These are phyloP conservation scores for Mycena pura DNA, from an alignment of 768 basidiomycete species.

Conservation along the genomic window DNA sequence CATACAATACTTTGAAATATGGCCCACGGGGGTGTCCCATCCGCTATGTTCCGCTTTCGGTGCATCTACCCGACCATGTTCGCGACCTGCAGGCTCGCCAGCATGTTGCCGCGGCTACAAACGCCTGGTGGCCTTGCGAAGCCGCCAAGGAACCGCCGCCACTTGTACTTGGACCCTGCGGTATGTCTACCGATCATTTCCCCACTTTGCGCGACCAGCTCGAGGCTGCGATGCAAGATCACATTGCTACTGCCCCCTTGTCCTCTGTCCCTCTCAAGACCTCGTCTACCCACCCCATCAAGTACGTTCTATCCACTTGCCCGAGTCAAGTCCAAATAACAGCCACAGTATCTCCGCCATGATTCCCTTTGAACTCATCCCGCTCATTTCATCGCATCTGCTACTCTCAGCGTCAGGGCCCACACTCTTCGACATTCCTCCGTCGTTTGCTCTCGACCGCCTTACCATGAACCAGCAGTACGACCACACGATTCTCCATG, in stretches of 20 bases:
- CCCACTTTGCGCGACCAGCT: conserved; percentile 48
- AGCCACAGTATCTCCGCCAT: conserved; percentile 63
- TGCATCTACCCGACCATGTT: conserved; percentile 66
- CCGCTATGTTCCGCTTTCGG: conserved; percentile 66
- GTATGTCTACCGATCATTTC: conserved; percentile 24
- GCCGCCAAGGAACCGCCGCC: conserved; percentile 19
- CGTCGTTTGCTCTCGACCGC: conserved; percentile 51
- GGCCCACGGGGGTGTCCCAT: conserved; percentile 65
- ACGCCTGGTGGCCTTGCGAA: conserved; percentile 58
- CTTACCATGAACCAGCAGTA: conserved; percentile 33
- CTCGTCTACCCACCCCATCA: conserved; percentile 83
- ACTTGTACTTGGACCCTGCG: conserved; percentile 38
- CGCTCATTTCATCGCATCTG: conserved; percentile 58
- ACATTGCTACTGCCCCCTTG: conserved; percentile 24
- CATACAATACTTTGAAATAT: conserved; percentile 74
- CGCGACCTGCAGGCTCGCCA: conserved; percentile 61
- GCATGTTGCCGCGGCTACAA: conserved; percentile 39
- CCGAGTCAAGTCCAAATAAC: not conserved
- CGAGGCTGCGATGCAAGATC: conserved; percentile 59
- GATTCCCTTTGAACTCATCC: conserved; percentile 63
- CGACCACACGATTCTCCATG: conserved; percentile 26
- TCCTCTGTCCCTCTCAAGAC: conserved; percentile 58
- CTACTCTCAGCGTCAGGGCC: conserved; percentile 42
- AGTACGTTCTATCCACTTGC: conserved; percentile 53
- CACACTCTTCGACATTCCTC: conserved; percentile 53